Conservation (phyloP, 805 yeast species). For the Candida orba region DNA sequence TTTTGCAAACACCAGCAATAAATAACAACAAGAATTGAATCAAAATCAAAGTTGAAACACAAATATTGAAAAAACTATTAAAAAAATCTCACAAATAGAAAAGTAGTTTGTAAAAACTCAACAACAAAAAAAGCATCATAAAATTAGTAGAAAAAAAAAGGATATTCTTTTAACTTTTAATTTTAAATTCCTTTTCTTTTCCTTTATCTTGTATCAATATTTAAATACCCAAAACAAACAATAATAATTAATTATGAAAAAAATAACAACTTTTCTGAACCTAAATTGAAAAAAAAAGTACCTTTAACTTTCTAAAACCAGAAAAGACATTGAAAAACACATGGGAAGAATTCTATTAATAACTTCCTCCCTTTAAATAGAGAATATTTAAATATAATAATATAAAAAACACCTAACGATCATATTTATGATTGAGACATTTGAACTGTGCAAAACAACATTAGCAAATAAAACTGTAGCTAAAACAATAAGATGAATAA, state of each 20-base stretch:
- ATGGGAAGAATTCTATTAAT: constrained; percentile 1
- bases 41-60: constrained; percentile 4
- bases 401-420: constrained; percentile 1
- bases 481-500: constrained; percentile 1
- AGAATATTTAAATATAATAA: neutral
- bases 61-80: neutral
- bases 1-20: neutral
- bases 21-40: constrained; percentile 2
- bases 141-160: neutral
- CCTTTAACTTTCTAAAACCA: neutral
- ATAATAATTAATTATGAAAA: constrained; percentile 1
- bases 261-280: neutral
- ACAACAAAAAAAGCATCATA: neutral
- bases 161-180: neutral
- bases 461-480: constrained; percentile 1
- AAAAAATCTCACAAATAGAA: neutral
- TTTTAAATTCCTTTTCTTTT: neutral
- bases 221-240: constrained; percentile 5
- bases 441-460: constrained; percentile 10
- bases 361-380: constrained; percentile 1
- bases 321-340: neutral
- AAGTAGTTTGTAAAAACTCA: constrained; percentile 4
- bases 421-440: constrained; percentile 13
- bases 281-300: too few relatives aligned
- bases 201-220: constrained; percentile 3